Percentiles rank a stretch among this genome's conserved stretches.
Evolutionary conservation across 345 rosid genomes (phyloP).

Genomic region (Rhizophora apiculata): DNA sequence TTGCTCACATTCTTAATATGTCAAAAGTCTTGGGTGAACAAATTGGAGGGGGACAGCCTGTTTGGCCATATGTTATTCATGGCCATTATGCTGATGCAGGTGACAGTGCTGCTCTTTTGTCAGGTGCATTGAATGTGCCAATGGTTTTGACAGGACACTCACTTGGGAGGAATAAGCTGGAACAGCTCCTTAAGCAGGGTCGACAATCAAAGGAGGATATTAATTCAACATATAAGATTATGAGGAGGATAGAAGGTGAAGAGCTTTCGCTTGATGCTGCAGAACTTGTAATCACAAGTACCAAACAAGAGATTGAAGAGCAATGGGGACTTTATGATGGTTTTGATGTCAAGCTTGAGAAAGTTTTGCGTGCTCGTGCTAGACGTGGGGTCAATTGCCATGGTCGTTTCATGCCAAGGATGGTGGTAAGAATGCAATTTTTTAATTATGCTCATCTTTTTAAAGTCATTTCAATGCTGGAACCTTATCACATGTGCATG

Average conservation of each 20-base stretch:
- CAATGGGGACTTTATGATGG: slow-evolving; percentile 99
- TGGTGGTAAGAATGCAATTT: slow-evolving; percentile 58
- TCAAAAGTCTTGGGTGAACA: slow-evolving; percentile 87
- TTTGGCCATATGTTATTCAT: slow-evolving; percentile 95
- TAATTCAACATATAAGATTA: slow-evolving; percentile 85
- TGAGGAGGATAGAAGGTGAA: slow-evolving; percentile 91
- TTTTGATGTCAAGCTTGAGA: slow-evolving; percentile 95
- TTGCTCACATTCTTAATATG: slow-evolving; percentile 86
- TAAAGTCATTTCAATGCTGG: not conserved
- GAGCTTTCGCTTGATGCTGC: slow-evolving; percentile 95
- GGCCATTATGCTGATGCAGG: slow-evolving; percentile 99
- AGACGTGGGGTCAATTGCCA: slow-evolving; percentile 93
- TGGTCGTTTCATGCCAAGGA: slow-evolving; percentile 94
- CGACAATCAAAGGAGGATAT: slow-evolving; percentile 87
- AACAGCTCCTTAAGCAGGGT: slow-evolving; percentile 92
- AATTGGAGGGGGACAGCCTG: slow-evolving; percentile 74
- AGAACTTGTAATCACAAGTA: slow-evolving; percentile 94
- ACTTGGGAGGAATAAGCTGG: slow-evolving; percentile 94
- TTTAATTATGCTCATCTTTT: not conserved
- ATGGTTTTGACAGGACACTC: slow-evolving; percentile 99
- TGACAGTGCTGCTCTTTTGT: slow-evolving; percentile 82
- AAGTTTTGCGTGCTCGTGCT: slow-evolving; percentile 83
- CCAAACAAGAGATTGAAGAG: slow-evolving; percentile 91
- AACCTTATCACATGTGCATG: not conserved
- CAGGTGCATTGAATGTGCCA: slow-evolving; percentile 94